Base-by-base conservation (phyloP, 805 yeast species). In the Candida morakotiae region DNA sequence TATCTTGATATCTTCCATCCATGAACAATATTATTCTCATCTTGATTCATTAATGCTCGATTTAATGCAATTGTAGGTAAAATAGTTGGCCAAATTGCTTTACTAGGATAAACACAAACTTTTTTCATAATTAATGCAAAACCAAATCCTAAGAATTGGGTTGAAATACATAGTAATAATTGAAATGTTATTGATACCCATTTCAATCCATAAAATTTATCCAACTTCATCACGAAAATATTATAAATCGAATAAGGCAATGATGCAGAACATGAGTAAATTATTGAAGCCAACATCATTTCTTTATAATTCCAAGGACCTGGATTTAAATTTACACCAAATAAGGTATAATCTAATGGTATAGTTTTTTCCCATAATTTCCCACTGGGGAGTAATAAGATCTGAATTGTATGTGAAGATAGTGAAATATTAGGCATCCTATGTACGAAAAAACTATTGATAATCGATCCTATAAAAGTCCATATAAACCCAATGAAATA, bases 71-170 rank as follows among this genome's bases (percentile, higher is more conserved):
- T 59, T 2, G 67, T 62, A 5, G 73, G 73, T 23, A 67, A 45
- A 19, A 66, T 55, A 3, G 71, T 65, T 16, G 73, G 73, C 73
- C 73, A 67, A 10, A 67, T 43, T 0, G 72, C 56, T 42, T 62
- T 66, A 17, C 56, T 55, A 2, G 73, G 73, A 41, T 67, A 66
- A 7, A 67, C 58, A 39, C 71, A 68, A 22, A 81, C 73, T 41
- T 74, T 71, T 49, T 83, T 69, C 68, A 79, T 68, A 15, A 81
- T 49, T 34, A 83, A 81, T 5, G 87, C 85, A 52, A 81, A 71
- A 1, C 84, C 81, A 49, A 78, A 75, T 17, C 87, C 88, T 45
- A 81, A 58, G 43, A 75, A 76, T 51, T 79, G 81, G 2, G 84
- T 68, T 2, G 82, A 68, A 3, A 79, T 44, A 1, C 74, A 58